Conservation (phyloP, 2,329 filamentous ascomycete genomes). For the Magnaporthiopsis poae region DNA sequence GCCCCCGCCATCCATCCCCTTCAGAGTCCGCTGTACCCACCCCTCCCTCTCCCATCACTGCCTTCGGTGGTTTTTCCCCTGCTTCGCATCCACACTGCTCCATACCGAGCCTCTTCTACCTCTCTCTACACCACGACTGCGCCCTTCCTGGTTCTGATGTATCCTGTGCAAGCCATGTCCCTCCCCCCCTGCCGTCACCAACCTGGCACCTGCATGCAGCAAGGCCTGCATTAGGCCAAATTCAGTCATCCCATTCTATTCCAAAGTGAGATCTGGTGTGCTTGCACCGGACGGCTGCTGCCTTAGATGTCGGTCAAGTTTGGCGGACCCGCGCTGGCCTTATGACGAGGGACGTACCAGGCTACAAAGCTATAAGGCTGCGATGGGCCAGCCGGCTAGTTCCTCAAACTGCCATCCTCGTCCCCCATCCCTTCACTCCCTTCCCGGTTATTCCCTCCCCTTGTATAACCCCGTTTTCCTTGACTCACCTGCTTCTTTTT, state of each 20-base stretch:
- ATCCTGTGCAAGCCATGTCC: neutral
- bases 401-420: neutral
- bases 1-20: too few species aligned
- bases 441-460: slow-evolving; percentile 4
- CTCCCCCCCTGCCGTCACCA: neutral
- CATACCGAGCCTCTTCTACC: neutral
- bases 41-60: too few species aligned
- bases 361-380: slow-evolving; percentile 43
- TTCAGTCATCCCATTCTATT: slow-evolving; percentile 4
- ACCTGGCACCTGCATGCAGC: too few species aligned
- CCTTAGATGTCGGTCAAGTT: slow-evolving; percentile 13
- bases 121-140: slow-evolving; percentile 1
- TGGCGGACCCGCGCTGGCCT: slow-evolving; percentile 22
- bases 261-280: slow-evolving; percentile 13
- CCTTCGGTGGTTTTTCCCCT: too few species aligned
- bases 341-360: slow-evolving; percentile 23
- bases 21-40: too few species aligned
- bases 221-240: too few species aligned
- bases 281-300: slow-evolving; percentile 5
- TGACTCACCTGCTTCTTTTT: slow-evolving; percentile 5
- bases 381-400: slow-evolving; percentile 14
- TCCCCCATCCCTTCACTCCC: slow-evolving; percentile 4
- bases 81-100: too few species aligned
- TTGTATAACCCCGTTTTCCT: slow-evolving; percentile 6
- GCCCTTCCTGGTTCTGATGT: neutral